These are phyloP conservation scores for Musa acuminata DNA, from an alignment of 176 grass and related monocot genomes.

Conservation along the genomic window DNA sequence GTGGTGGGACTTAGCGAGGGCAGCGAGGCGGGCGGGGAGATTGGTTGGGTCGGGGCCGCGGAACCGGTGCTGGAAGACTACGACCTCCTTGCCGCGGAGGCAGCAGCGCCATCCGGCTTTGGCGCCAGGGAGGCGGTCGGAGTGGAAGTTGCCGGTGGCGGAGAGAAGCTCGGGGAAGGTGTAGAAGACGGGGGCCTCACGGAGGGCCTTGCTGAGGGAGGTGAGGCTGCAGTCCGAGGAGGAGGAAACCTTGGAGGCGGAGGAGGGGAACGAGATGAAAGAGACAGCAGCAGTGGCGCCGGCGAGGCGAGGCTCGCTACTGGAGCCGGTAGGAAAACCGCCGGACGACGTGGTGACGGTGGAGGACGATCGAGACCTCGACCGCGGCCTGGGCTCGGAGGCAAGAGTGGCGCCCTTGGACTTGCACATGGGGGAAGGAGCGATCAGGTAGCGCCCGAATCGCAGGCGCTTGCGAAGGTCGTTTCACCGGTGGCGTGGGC, in stretches of 20 bases:
- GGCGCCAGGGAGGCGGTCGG: conserved; percentile 35
- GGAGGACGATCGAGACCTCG: not conserved
- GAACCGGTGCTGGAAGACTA: conserved; percentile 64
- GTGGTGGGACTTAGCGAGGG: conserved; percentile 72
- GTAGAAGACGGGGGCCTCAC: conserved; percentile 43
- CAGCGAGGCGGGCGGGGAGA: conserved; percentile 23
- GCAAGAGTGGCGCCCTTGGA: conserved; percentile 41
- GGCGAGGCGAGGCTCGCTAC: conserved; percentile 2
- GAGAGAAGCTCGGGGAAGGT: conserved; percentile 48
- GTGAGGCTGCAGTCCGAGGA: conserved; percentile 39
- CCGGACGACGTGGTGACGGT: conserved; percentile 10
- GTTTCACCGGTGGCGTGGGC: not conserved
- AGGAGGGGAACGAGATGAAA: conserved; percentile 13
- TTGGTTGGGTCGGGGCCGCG: conserved; percentile 37
- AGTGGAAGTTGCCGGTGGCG: conserved; percentile 60
- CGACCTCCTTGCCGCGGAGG: conserved; percentile 51
- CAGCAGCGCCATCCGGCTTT: conserved; percentile 51
- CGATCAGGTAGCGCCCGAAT: not conserved
- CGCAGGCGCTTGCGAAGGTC: not conserved
- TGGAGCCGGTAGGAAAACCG: not conserved
- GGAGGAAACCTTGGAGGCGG: conserved; percentile 23
- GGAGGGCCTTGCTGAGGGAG: conserved; percentile 50
- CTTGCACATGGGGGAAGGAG: conserved; percentile 50
- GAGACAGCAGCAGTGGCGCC: not conserved
- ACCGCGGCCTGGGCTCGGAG: conserved; percentile 13